Evolutionary conservation across 208 protist species (phyloP).

Genomic region (Leishmania braziliensis): DNA sequence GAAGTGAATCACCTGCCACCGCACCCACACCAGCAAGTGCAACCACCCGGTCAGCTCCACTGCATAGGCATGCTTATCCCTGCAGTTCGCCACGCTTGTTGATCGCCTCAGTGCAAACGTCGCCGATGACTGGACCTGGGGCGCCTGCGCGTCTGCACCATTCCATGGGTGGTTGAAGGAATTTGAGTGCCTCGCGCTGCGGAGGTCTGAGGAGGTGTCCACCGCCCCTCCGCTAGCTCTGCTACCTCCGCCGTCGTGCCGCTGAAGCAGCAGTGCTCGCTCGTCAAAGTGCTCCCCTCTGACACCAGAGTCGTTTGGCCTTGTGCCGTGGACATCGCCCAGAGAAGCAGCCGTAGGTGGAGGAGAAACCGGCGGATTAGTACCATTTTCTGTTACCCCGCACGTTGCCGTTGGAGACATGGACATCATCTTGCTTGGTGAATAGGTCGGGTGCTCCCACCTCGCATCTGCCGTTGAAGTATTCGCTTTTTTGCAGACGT

Average conservation of each 20-base stretch:
- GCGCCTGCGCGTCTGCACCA: not conserved
- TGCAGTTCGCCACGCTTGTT: slow-evolving; percentile 3
- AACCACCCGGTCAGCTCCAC: slow-evolving; percentile 61
- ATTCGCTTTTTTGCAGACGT: not conserved
- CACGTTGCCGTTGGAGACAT: not conserved
- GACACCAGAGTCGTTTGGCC: not conserved
- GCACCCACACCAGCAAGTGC: slow-evolving; percentile 59
- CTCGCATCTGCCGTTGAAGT: not conserved
- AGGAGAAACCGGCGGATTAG: not conserved
- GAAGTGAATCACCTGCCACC: slow-evolving; percentile 46
- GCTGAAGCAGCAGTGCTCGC: not conserved
- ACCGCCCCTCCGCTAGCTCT: not conserved
- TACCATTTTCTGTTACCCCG: too few species aligned
- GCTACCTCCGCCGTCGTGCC: not conserved
- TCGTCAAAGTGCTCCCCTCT: too few species aligned
- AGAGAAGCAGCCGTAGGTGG: not conserved
- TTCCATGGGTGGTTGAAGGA: slow-evolving; percentile 1
- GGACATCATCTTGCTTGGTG: not conserved
- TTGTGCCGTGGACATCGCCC: not conserved
- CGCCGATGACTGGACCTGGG: too few species aligned
- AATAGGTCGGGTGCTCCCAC: not conserved
- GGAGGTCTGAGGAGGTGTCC: not conserved
- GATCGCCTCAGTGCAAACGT: not conserved
- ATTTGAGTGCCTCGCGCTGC: not conserved
- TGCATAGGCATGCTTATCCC: slow-evolving; percentile 17